Percentiles rank a stretch among this genome's conserved stretches.
Evolutionary conservation across 208 protist species (phyloP).

Genomic region (Crithidia expoeki): DNA sequence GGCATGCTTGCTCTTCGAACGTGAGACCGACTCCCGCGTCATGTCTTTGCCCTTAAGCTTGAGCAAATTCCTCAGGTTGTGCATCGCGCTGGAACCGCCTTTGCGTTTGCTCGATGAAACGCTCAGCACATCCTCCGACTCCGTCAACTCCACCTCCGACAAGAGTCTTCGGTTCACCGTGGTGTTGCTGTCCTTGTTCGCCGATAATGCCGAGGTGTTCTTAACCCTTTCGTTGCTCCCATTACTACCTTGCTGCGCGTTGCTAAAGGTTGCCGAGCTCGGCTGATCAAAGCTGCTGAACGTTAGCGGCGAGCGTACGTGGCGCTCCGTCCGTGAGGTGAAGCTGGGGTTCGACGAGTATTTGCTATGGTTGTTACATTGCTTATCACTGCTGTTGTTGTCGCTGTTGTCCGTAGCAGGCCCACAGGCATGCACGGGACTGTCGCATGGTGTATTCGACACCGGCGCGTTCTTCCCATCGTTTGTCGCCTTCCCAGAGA

Average conservation of each 20-base stretch:
- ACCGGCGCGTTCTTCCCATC: background rate
- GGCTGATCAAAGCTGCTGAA: background rate
- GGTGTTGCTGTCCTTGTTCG: background rate
- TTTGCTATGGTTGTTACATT: background rate
- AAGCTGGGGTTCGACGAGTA: background rate
- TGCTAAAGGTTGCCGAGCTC: background rate
- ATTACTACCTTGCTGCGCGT: background rate
- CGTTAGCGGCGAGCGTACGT: slow-evolving; percentile 1
- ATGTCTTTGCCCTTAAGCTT: slow-evolving; percentile 57
- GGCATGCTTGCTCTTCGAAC: slow-evolving; percentile 26
- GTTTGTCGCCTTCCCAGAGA: background rate
- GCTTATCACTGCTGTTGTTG: background rate
- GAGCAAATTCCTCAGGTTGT: slow-evolving; percentile 33
- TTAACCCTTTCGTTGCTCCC: background rate
- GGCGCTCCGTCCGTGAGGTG: background rate
- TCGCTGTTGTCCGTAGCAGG: background rate
- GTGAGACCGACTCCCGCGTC: slow-evolving; percentile 35
- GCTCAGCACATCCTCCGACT: slow-evolving; percentile 20
- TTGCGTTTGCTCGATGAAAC: background rate
- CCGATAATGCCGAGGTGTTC: background rate
- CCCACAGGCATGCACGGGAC: background rate
- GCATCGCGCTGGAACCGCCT: slow-evolving; percentile 11
- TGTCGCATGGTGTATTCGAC: background rate
- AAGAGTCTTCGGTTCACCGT: background rate
- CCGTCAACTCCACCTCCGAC: slow-evolving; percentile 6